A percentile compares a stretch with the other conserved stretches of the same genome.
Evolutionary conservation across 345 rosid species (phyloP).

Genomic region (Psidium guajava): DNA sequence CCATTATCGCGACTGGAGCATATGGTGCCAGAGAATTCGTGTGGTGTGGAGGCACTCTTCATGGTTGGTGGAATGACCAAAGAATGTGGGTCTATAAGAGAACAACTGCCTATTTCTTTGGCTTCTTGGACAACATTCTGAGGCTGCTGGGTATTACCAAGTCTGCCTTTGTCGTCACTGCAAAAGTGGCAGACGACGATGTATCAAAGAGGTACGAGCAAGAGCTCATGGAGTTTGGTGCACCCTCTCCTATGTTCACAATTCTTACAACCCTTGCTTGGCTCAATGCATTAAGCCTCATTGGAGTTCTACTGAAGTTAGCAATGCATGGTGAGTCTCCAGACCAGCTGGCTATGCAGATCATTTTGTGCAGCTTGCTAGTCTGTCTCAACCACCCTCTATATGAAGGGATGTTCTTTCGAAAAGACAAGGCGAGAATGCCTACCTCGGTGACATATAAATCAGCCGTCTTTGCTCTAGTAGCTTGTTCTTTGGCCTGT

Average conservation of each 20-base stretch:
- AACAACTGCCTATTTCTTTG: conserved; percentile 32
- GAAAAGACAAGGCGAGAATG: conserved; percentile 31
- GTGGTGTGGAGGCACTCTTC: conserved; percentile 18
- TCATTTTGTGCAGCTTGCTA: conserved; percentile 14
- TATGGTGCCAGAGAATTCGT: conserved; percentile 19
- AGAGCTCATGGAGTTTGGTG: conserved; percentile 28
- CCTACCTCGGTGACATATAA: conserved; percentile 11
- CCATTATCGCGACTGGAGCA: conserved; percentile 4
- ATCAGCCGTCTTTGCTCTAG: conserved; percentile 13
- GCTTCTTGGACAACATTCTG: conserved; percentile 15
- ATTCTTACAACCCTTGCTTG: conserved; percentile 25
- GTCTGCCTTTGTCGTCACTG: conserved; percentile 22
- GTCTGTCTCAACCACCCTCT: conserved; percentile 25
- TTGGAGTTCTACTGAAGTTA: conserved; percentile 6
- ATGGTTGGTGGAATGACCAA: conserved; percentile 34
- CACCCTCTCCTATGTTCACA: conserved; percentile 30
- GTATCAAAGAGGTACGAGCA: conserved; percentile 9
- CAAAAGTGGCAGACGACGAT: conserved; percentile 22
- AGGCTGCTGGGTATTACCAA: conserved; percentile 13
- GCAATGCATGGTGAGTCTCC: not conserved
- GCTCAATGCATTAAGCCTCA: conserved; percentile 23
- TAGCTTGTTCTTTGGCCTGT: conserved; percentile 12
- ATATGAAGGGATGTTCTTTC: conserved; percentile 16
- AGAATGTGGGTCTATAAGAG: conserved; percentile 31
- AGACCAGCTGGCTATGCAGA: conserved; percentile 18